phyloP scores from a whole-genome alignment of 306 rosid genomes.

The Cucumis cinereus region DNA sequence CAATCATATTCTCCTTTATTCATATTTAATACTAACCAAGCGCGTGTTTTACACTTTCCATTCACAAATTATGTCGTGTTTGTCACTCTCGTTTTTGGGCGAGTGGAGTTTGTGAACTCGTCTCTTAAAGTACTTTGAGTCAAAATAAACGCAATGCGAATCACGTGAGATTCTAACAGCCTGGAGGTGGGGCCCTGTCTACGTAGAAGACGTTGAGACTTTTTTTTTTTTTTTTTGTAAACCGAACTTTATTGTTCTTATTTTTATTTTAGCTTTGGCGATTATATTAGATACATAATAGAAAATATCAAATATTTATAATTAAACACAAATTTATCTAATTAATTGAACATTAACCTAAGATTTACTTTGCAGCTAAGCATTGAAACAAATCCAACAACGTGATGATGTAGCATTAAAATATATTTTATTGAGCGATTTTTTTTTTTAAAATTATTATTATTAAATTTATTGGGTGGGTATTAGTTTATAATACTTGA shows the following conservation, averaged over 20 bases:
- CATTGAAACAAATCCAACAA: too few species aligned
- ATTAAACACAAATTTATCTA: too few species aligned
- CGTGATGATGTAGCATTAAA: too few species aligned
- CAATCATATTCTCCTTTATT: background rate
- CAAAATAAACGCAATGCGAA: constrained; percentile 43
- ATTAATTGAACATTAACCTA: too few species aligned
- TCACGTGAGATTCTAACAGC: constrained; percentile 95
- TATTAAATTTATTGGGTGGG: too few species aligned
- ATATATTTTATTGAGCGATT: too few species aligned
- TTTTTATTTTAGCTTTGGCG: background rate
- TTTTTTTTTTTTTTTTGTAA: background rate
- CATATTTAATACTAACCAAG: background rate
- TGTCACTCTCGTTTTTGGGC: background rate
- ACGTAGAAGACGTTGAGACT: constrained; percentile 37
- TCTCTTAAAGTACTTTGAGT: constrained; percentile 12
- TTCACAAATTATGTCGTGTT: background rate
- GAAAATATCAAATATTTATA: too few species aligned
- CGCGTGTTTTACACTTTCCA: background rate
- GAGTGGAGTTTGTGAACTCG: constrained; percentile 7
- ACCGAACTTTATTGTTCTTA: background rate
- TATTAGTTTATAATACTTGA: too few species aligned
- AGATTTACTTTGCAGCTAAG: too few species aligned
- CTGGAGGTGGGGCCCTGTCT: constrained; percentile 76
- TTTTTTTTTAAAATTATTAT: too few species aligned
- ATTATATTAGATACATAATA: too few species aligned